Conservation (phyloP, 2,329 filamentous ascomycete genomes). For the Paraphoma chrysanthemicola region DNA sequence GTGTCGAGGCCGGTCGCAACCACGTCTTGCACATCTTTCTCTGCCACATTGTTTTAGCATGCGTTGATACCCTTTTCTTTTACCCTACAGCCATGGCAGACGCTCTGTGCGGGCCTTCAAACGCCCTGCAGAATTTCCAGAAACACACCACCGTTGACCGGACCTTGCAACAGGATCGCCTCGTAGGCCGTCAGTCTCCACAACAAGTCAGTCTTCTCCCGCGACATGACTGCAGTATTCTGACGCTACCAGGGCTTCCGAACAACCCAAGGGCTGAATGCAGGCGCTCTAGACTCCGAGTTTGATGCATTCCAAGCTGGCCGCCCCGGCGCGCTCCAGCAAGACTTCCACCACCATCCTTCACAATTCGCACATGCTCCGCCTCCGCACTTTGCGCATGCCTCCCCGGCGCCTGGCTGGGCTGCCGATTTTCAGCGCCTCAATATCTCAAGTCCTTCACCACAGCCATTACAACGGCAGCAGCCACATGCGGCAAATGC, state of each 20-base stretch:
- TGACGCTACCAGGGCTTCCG: slow-evolving; percentile 64
- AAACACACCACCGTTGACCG: slow-evolving; percentile 73
- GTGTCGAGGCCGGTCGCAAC: not conserved
- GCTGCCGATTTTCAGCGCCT: slow-evolving; percentile 59
- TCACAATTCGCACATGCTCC: slow-evolving; percentile 50
- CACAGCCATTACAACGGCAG: slow-evolving; percentile 58
- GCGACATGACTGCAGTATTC: slow-evolving; percentile 5
- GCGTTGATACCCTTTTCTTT: slow-evolving; percentile 28
- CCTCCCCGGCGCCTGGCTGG: slow-evolving; percentile 52
- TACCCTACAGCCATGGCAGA: slow-evolving; percentile 62
- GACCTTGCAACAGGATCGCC: slow-evolving; percentile 75
- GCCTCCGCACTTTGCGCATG: slow-evolving; percentile 40
- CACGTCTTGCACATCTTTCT: not conserved
- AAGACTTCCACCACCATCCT: slow-evolving; percentile 46
- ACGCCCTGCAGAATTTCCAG: slow-evolving; percentile 75
- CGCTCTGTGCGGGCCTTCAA: slow-evolving; percentile 76
- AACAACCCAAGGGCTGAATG: slow-evolving; percentile 60
- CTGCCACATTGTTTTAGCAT: slow-evolving; percentile 18
- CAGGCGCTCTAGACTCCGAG: slow-evolving; percentile 67
- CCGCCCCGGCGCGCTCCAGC: slow-evolving; percentile 44
- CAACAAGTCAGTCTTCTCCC: slow-evolving; percentile 58
- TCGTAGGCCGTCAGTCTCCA: slow-evolving; percentile 61
- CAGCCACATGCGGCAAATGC: slow-evolving; percentile 42
- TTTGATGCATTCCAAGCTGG: slow-evolving; percentile 73
- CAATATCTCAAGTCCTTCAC: slow-evolving; percentile 48